Evolutionary conservation across 768 basidiomycete genomes (phyloP).

Genomic region (Boletales sp.): DNA sequence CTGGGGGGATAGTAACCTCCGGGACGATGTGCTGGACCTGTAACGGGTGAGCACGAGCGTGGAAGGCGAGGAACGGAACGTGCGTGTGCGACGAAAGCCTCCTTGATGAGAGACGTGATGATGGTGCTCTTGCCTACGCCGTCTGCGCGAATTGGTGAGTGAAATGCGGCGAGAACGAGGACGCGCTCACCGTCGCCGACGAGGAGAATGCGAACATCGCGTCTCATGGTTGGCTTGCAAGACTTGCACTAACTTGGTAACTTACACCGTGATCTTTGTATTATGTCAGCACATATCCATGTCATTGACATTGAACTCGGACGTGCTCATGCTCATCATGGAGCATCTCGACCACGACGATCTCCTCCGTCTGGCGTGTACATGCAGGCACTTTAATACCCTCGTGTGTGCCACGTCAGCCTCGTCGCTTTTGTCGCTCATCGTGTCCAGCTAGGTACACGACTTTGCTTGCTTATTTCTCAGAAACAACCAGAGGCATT

Average conservation of each 20-base stretch:
- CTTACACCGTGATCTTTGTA: not conserved
- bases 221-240: conserved; percentile 53
- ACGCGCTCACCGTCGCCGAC: conserved; percentile 81
- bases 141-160: conserved; percentile 47
- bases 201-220: conserved; percentile 91
- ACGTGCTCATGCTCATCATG: conserved; percentile 54
- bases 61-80: conserved; percentile 16
- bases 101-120: conserved; percentile 95
- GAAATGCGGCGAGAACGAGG: not conserved
- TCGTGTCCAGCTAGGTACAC: conserved; percentile 42
- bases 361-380: conserved; percentile 31
- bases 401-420: conserved; percentile 35
- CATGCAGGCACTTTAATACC: conserved; percentile 27
- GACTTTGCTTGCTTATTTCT: conserved; percentile 61
- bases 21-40: conserved; percentile 95
- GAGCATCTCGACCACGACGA: conserved; percentile 42
- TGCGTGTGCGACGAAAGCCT: conserved; percentile 88
- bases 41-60: not conserved
- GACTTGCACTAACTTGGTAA: conserved; percentile 6
- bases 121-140: conserved; percentile 98
- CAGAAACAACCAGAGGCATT: conserved; percentile 49
- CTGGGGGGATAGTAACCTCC: conserved; percentile 96
- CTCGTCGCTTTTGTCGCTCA: conserved; percentile 16
- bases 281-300: conserved; percentile 18
- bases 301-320: conserved; percentile 41